phyloP scores from a whole-genome alignment of 176 grass and related monocot genomes.

The Hordeum marinum region DNA sequence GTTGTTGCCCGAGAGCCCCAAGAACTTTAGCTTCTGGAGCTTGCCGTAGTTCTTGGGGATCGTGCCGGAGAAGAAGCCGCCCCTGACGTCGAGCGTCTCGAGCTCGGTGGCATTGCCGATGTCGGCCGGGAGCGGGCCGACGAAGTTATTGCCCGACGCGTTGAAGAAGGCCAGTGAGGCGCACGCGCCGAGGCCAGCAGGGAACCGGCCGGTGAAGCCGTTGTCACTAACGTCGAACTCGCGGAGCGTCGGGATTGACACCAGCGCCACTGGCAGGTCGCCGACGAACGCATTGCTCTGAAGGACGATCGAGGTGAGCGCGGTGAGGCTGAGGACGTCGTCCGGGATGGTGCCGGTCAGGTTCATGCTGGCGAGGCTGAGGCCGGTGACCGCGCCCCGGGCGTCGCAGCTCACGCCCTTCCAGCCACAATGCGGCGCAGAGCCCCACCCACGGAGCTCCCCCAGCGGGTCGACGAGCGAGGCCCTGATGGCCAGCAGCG shows the following conservation, averaged over 20 bases:
- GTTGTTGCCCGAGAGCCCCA: conserved; percentile 93
- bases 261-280: conserved; percentile 42
- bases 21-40: conserved; percentile 77
- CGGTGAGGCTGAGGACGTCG: conserved; percentile 48
- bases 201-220: conserved; percentile 72
- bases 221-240: conserved; percentile 87
- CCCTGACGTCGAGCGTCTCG: conserved; percentile 70
- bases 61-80: conserved; percentile 74
- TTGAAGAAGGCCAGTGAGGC: conserved; percentile 51
- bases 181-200: conserved; percentile 54
- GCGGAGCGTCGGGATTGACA: conserved; percentile 43
- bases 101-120: conserved; percentile 53
- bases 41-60: conserved; percentile 61
- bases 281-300: conserved; percentile 63
- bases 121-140: conserved; percentile 65
- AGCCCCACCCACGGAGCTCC: conserved; percentile 49
- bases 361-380: conserved; percentile 74
- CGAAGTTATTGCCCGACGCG: conserved; percentile 89
- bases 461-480: conserved; percentile 58
- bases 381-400: conserved; percentile 56
- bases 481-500: conserved; percentile 63
- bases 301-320: conserved; percentile 60
- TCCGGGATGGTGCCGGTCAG: conserved; percentile 66
- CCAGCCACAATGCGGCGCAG: conserved; percentile 59
- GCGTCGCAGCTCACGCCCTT: conserved; percentile 56